These are phyloP conservation scores for Begonia masoniana DNA, from an alignment of 306 rosid genomes.

Conservation along the genomic window DNA sequence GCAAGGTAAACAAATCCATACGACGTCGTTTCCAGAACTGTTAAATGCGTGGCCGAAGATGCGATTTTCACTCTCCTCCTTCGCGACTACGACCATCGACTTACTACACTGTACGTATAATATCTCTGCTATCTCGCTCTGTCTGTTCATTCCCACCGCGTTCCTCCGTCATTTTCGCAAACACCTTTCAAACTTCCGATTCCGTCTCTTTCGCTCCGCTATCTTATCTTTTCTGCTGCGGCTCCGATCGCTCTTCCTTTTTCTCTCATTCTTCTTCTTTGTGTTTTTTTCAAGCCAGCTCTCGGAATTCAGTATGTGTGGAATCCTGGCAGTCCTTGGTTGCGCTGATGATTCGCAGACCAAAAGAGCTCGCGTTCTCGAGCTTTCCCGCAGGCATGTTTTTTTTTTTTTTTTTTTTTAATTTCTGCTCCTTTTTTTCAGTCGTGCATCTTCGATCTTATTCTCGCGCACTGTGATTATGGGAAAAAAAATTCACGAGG, in stretches of 20 bases:
- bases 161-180: not conserved
- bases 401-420: not conserved
- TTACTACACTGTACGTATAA: too few relatives aligned
- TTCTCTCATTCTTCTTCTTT: not conserved
- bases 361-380: conserved; percentile 82
- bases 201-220: not conserved
- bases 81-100: not conserved
- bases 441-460: not conserved
- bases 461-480: not conserved
- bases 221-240: too few relatives aligned
- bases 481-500: too few relatives aligned
- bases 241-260: too few relatives aligned
- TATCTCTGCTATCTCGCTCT: not conserved
- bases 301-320: conserved; percentile 48
- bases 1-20: not conserved
- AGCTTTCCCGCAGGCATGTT: conserved; percentile 38
- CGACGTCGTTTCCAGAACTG: not conserved
- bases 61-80: not conserved
- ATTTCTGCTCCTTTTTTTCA: not conserved
- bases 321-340: conserved; percentile 90
- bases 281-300: too few relatives aligned
- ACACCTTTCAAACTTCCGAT: not conserved
- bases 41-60: not conserved
- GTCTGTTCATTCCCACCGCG: not conserved
- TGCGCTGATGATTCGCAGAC: conserved; percentile 76